These are phyloP conservation scores for Nannochloropsis salina DNA, from an alignment of 108 stramenopile genomes.

Conservation along the genomic window DNA sequence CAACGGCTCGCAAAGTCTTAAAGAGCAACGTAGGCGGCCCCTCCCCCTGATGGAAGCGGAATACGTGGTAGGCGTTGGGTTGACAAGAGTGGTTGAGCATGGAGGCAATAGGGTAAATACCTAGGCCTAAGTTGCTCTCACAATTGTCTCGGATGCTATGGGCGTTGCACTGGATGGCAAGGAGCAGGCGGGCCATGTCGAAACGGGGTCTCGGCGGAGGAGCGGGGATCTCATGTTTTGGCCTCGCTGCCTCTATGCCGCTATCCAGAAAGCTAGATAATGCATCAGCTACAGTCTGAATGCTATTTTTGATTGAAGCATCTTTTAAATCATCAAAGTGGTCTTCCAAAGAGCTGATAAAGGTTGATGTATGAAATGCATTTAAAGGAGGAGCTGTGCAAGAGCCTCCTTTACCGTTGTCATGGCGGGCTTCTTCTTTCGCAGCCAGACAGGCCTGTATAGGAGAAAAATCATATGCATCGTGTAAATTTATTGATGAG, in stretches of 20 bases:
- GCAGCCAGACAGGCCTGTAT: conserved; percentile 1
- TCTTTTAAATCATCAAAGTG: not conserved
- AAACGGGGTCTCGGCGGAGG: not conserved
- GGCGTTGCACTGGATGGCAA: conserved; percentile 40
- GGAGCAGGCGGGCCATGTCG: conserved; percentile 5
- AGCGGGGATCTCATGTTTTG: too few species aligned
- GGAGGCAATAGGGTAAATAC: conserved; percentile 33
- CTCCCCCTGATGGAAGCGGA: not conserved
- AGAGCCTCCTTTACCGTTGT: not conserved
- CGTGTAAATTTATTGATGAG: not conserved
- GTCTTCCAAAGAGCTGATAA: not conserved
- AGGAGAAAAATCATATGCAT: not conserved
- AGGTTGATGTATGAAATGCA: not conserved
- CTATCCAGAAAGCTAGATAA: not conserved
- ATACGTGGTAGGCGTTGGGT: conserved; percentile 22
- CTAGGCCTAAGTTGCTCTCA: conserved; percentile 18
- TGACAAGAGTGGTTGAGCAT: conserved; percentile 42
- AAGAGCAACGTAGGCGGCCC: not conserved
- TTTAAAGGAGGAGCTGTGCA: not conserved
- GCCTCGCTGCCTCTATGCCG: not conserved
- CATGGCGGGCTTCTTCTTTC: not conserved
- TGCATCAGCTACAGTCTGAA: not conserved
- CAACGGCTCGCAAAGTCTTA: not conserved
- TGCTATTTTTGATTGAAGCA: not conserved
- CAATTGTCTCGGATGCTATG: conserved; percentile 22